Evolutionary conservation across 2,329 filamentous ascomycete species (phyloP), one percentile per base, ranked within the genome.

Genomic region (Hypoxylon sp.): DNA sequence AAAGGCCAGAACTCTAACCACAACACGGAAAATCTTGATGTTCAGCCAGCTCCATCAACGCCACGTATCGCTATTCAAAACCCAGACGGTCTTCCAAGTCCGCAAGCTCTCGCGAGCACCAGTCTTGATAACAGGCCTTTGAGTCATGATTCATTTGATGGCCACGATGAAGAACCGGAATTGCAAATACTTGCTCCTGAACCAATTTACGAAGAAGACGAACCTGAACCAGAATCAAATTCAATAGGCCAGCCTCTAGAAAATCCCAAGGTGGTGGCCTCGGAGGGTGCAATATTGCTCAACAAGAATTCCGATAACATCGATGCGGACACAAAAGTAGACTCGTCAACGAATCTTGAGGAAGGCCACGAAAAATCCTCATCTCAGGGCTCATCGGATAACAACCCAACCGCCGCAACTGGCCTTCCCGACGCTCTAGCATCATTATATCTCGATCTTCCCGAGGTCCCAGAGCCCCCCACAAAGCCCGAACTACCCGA

Each of bases 401-500:
- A 60, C 11, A 54, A 59, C 9, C 6, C 27, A 12, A 30, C 12
- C 15, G 26, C 20, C 6, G 20, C 47, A 19, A 20, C 19, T 8
- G 49, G 52, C 19, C 44, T 67, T 9, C 49, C 55, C 11, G 43
- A 51, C 9, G 44, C 55, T 4, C 31, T 64, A 15, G 51, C 49
- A 27, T 45, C 55, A 16, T 34, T 68, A 41, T 34, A 55, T 13
- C 53, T 69, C 11, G 65, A 69, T 29, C 70, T 79, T 3, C 74
- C 73, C 1, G 63, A 73, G 0, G 72, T 81, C 23, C 76, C 78
- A 2, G 69, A 76, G 6, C 62, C 79, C 3, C 88, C 88, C 1
- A 57, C 72, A 4, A 75, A 80, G 38, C 84, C 84, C 2, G 64
- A 75, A 1, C 71, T 75, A 2, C 79, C 87, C 1, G 79, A 91